Base-by-base conservation (phyloP, 129 eudicot genomes). In the Tagetes erecta region DNA sequence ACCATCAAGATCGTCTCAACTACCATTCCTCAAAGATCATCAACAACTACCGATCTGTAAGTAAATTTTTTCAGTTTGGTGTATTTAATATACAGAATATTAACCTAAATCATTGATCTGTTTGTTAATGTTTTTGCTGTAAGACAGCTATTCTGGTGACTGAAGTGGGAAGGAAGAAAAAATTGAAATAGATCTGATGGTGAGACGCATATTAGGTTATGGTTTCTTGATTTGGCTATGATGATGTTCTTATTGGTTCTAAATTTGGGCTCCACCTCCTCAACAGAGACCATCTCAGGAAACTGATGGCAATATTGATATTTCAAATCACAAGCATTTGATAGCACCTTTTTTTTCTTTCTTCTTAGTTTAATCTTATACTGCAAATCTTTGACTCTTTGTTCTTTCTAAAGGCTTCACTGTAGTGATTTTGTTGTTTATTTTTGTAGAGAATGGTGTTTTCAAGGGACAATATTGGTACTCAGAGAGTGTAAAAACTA, bases 161-260 rank as follows among this genome's bases (percentile, higher is more conserved):
- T 44, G 86, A 56, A 80, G 67, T 52, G 83, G 67, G 53, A 87
- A 84, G 50, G 94, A 85, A 59, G 93, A 85, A 8, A 95, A 88
- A 73, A 85, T 85, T 58, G 85, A 95, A 76, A 91, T 91, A 80
- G 99, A 95, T 88, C 95, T 95, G 80, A 91, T 91, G 97, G 97
- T 95, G 81, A 83, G 93, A 52, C 45, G 41, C 41, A 57, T 44
- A 79, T 77, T 30, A n/a, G 63, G 70, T 50, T 46, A 31, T 60
- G 11, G 41, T 73, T 59, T 55, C 12, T 4, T 52, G 14, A 68
- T 47, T 80, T 67, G 27, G 27, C 35, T 13, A 11, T 58, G 27
- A 37, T 41, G 14, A 50, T 65, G 45, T 66, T 13, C 14, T 73
- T 40, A 33, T 70, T 68, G 60, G 11, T 70, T 49, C 41, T 34